Conservation (phyloP, 2,329 filamentous ascomycete species). For the Fusarium domesticum region DNA sequence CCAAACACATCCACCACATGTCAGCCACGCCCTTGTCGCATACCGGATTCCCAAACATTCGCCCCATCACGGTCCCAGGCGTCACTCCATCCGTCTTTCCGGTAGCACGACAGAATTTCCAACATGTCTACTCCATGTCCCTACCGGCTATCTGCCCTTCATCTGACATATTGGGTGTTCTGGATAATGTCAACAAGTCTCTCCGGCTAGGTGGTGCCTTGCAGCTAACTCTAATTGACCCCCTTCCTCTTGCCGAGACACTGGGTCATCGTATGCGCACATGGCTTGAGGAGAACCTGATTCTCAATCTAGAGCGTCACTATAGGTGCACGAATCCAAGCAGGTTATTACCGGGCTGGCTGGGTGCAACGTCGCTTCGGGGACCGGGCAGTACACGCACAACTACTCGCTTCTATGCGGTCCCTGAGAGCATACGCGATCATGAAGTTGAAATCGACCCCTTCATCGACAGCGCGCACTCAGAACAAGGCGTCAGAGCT, state of each 20-base stretch:
- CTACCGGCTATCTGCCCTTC: constrained; percentile 57
- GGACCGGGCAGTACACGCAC: constrained; percentile 47
- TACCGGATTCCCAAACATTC: constrained; percentile 38
- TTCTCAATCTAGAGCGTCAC: constrained; percentile 56
- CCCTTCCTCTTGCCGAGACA: constrained; percentile 53
- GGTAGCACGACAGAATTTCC: constrained; percentile 43
- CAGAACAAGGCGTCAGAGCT: constrained; percentile 36
- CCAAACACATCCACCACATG: constrained; percentile 45
- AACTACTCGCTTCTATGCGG: constrained; percentile 48
- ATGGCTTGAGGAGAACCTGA: constrained; percentile 62
- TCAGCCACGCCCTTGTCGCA: constrained; percentile 41
- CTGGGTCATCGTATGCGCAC: constrained; percentile 55
- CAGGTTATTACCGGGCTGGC: constrained; percentile 56
- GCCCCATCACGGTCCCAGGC: constrained; percentile 39
- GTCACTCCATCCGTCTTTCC: constrained; percentile 37
- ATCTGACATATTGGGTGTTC: constrained; percentile 53
- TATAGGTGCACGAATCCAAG: constrained; percentile 60
- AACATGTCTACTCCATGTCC: constrained; percentile 50
- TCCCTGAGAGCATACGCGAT: constrained; percentile 32
- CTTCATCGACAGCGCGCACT: constrained; percentile 16
- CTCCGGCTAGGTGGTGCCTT: constrained; percentile 55
- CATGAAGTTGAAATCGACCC: constrained; percentile 23
- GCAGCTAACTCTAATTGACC: constrained; percentile 61
- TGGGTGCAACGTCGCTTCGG: constrained; percentile 53
- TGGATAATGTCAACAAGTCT: constrained; percentile 55